These are phyloP conservation scores for Lobosporangium transversale DNA, from an alignment of 192 early-diverging fungal species.

Conservation along the genomic window DNA sequence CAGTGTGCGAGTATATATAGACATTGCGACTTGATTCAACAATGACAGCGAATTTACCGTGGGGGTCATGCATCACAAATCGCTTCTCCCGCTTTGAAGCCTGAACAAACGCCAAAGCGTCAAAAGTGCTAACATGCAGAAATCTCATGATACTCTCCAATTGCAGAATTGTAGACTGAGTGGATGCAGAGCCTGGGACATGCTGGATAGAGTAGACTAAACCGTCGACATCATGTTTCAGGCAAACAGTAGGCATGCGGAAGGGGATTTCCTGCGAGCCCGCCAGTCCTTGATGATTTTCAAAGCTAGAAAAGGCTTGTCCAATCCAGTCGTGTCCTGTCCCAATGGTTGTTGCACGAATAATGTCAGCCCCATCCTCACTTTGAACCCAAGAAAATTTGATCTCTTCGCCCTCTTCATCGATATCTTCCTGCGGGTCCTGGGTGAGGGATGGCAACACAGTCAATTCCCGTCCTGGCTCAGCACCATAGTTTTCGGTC, in stretches of 20 bases:
- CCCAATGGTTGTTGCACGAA: constrained; percentile 55
- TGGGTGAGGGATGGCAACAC: constrained; percentile 18
- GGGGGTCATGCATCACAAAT: constrained; percentile 68
- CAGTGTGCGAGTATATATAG: constrained; percentile 59
- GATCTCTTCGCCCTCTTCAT: constrained; percentile 56
- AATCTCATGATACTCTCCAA: constrained; percentile 29
- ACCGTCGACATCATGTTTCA: constrained; percentile 78
- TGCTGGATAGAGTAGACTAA: constrained; percentile 65
- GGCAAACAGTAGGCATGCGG: constrained; percentile 63
- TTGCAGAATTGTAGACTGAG: constrained; percentile 22
- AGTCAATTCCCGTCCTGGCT: constrained; percentile 18
- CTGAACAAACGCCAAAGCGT: constrained; percentile 78
- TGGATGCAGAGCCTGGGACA: neutral
- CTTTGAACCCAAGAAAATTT: constrained; percentile 56
- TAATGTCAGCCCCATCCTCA: constrained; percentile 49
- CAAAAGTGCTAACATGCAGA: constrained; percentile 67
- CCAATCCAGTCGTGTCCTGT: constrained; percentile 72
- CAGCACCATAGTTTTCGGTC: constrained; percentile 46
- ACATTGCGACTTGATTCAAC: constrained; percentile 62
- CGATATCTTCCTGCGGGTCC: constrained; percentile 50
- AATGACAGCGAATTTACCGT: constrained; percentile 54
- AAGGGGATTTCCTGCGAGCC: constrained; percentile 53
- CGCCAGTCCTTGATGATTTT: constrained; percentile 9
- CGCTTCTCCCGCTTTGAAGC: constrained; percentile 78
- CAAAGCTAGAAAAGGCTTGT: constrained; percentile 42